phyloP scores from a whole-genome alignment of 2,329 filamentous ascomycete genomes.

The Beauveria rudraprayagi region DNA sequence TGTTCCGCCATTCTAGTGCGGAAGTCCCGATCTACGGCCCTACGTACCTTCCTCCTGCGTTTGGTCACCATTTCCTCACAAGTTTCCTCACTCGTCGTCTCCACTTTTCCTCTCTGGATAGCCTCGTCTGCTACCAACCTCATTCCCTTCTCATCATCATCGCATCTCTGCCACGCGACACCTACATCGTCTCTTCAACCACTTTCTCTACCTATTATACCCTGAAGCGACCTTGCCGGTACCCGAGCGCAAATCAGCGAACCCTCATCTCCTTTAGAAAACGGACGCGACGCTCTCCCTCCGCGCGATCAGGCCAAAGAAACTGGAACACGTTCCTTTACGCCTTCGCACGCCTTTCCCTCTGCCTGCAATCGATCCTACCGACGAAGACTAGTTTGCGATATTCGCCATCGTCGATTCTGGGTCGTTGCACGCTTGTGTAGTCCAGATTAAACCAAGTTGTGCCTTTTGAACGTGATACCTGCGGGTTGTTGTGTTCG shows the following conservation, averaged over 20 bases:
- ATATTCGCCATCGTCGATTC: conserved; percentile 11
- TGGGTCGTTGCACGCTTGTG: conserved; percentile 12
- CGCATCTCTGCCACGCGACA: background rate
- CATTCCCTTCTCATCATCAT: conserved; percentile 4
- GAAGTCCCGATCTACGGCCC: conserved; percentile 49
- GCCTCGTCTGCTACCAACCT: conserved; percentile 3
- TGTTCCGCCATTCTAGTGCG: conserved; percentile 42
- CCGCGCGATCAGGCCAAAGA: conserved; percentile 22
- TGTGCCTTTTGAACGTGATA: conserved; percentile 21
- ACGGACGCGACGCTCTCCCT: conserved; percentile 19
- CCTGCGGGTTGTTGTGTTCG: conserved; percentile 17
- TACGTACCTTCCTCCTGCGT: conserved; percentile 42
- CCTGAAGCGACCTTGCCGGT: conserved; percentile 10
- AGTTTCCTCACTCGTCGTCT: conserved; percentile 25
- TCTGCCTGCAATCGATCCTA: conserved; percentile 24
- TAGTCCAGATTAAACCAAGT: conserved; percentile 24
- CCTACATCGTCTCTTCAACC: conserved; percentile 11
- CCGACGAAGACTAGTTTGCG: conserved; percentile 22
- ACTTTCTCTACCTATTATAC: conserved; percentile 5
- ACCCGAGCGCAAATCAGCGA: conserved; percentile 10
- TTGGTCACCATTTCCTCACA: conserved; percentile 31
- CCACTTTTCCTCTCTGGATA: conserved; percentile 22
- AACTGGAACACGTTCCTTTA: conserved; percentile 37
- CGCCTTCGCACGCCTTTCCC: conserved; percentile 22
- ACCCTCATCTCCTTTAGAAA: conserved; percentile 9